phyloP scores from a whole-genome alignment of 805 yeast species.

The Jamesozyma spencerorum region DNA sequence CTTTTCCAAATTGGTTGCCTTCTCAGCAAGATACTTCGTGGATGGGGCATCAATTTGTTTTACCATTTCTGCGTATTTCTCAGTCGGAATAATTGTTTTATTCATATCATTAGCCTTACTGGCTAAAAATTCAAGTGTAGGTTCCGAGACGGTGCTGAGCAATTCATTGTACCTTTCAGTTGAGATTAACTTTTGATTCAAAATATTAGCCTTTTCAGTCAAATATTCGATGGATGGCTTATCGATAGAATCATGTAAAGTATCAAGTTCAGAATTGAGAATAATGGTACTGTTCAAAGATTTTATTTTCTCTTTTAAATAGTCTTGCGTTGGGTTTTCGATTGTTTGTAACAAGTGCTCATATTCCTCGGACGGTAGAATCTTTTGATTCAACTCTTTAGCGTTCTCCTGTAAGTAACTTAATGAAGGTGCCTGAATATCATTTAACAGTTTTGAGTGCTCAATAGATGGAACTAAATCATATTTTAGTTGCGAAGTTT shows the following conservation, averaged over 20 bases:
- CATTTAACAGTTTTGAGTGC: slow-evolving; percentile 4
- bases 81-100: no score
- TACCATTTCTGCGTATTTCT: slow-evolving; percentile 11
- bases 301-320: neutral
- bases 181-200: slow-evolving; percentile 18
- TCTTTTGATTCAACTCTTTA: slow-evolving; percentile 5
- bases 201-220: slow-evolving; percentile 4
- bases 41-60: slow-evolving; percentile 9
- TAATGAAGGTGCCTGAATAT: slow-evolving; percentile 15
- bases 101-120: slow-evolving; percentile 2
- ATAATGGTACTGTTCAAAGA: neutral
- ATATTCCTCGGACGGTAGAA: slow-evolving; percentile 5
- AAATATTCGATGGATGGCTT: slow-evolving; percentile 4
- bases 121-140: slow-evolving; percentile 13
- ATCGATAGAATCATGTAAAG: slow-evolving; percentile 6
- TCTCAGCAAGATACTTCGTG: slow-evolving; percentile 27
- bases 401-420: slow-evolving; percentile 24
- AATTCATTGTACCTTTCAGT: slow-evolving; percentile 7
- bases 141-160: slow-evolving; percentile 3
- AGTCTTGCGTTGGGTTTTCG: neutral
- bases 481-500: slow-evolving; percentile 8
- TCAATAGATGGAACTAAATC: neutral
- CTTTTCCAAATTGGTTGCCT: slow-evolving; percentile 23
- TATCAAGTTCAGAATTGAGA: neutral
- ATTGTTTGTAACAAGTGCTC: neutral